Evolutionary conservation across 306 rosid genomes (phyloP), one percentile per base, ranked within the genome.

Genomic region (Quercus bicolor): DNA sequence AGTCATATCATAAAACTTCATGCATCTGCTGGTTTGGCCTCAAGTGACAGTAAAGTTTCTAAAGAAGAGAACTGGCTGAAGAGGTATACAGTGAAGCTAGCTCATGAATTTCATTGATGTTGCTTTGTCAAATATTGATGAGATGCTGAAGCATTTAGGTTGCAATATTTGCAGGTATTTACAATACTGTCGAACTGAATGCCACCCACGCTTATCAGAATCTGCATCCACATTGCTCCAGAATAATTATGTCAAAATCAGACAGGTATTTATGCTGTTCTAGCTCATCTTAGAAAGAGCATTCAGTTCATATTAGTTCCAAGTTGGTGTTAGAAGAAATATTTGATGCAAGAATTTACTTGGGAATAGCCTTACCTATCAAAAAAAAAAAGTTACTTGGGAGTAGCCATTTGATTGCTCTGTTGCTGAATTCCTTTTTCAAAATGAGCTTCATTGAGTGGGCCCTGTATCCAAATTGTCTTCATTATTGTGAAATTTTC

Each of bases 41-140:
- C 57, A 70, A 91, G 93, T 68, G 98, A 95, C 33, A 82, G 4
- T 81, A 89, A 80, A 78, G 64, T 26, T 80, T 79, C 89, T 28
- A 89, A 93, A 84, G 98, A 89, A 81, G 98, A 93, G 71, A 93
- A 91, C 78, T 95, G 99, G 99, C 78, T 95, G 83, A 95, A 95
- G 85, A 95, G 99, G 99, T 91, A 86, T 64, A 53, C 54, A 31
- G 34, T 68, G 56, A 55, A 34, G 72, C 54, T 37, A 12, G 26
- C 55, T 78, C 66, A 4, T 73, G 24, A 54, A 72, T 37, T 70
- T 69, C 73, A 61, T 51, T 19, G 51, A 29, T 77, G 60, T 68
- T 81, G 72, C 74, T 75, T 74, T 29, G 54, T 34, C 52, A 54
- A 52, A 79, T 56, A 77, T 73, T 79, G 31, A 24, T 23, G 79